phyloP scores from a whole-genome alignment of 1,139 yeast species.

The Taiozyma onychis region DNA sequence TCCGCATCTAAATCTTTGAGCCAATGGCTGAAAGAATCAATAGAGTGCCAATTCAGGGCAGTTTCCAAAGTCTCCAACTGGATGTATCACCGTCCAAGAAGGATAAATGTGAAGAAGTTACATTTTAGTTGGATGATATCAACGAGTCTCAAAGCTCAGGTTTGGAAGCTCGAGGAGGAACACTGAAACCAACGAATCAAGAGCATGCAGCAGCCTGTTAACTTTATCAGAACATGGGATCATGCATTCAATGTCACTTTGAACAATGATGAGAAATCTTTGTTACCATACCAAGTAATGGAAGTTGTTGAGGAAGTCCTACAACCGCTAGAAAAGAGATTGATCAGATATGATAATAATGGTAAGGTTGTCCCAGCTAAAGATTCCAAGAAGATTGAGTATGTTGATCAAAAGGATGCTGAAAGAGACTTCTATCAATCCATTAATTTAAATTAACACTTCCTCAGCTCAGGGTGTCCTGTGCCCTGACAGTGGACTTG shows the following conservation, averaged over 20 bases:
- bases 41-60: background rate
- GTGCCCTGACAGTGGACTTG: conserved; percentile 57
- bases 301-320: conserved; percentile 51
- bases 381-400: conserved; percentile 45
- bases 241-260: conserved; percentile 78
- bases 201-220: conserved; percentile 54
- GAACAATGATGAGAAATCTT: conserved; percentile 45
- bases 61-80: background rate
- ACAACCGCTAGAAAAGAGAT: conserved; percentile 51
- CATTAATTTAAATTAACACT: conserved; percentile 25
- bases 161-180: background rate
- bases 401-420: conserved; percentile 78
- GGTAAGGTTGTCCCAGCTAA: conserved; percentile 49
- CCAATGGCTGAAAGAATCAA: background rate
- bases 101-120: background rate
- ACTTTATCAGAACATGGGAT: conserved; percentile 91
- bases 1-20: background rate
- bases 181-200: background rate
- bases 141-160: background rate
- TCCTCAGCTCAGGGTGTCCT: background rate
- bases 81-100: background rate
- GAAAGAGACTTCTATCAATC: conserved; percentile 80
- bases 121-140: background rate
- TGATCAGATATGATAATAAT: conserved; percentile 66
- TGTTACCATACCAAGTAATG: conserved; percentile 67